phyloP scores from a whole-genome alignment of 1,284 basidiomycete species.

The Naganishia liquefaciens region DNA sequence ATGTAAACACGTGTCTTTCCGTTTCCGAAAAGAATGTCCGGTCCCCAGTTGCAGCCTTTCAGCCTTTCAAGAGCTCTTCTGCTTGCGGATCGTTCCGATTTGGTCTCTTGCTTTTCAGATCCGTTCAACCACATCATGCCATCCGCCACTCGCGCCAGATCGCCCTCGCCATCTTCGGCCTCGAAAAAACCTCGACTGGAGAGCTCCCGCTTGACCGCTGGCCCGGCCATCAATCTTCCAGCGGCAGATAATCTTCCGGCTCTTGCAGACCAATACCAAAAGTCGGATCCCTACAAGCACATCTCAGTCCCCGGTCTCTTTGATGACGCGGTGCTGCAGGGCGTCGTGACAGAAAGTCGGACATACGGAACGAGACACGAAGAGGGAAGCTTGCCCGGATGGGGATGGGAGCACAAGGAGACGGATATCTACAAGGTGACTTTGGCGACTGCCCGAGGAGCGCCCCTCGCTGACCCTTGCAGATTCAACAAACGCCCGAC shows the following conservation, averaged over 20 bases:
- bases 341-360: conserved; percentile 62
- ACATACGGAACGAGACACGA: conserved; percentile 51
- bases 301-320: conserved; percentile 79
- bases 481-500: conserved; percentile 98
- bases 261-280: conserved; percentile 58
- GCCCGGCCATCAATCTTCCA: conserved; percentile 29
- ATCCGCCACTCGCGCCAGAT: conserved; percentile 4
- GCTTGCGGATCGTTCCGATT: no score
- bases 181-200: conserved; percentile 18
- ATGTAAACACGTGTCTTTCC: no score
- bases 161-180: conserved; percentile 15
- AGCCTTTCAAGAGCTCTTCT: no score
- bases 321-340: conserved; percentile 76
- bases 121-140: conserved; percentile 7
- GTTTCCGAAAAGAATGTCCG: no score
- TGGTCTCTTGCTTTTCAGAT: neutral
- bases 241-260: conserved; percentile 1
- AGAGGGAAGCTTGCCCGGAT: conserved; percentile 51
- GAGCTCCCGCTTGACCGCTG: conserved; percentile 11
- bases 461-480: neutral
- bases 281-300: conserved; percentile 77
- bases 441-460: conserved; percentile 3
- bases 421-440: conserved; percentile 97
- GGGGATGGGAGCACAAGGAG: conserved; percentile 90
- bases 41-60: no score